These are phyloP conservation scores for Rasamsonia emersonii DNA, from an alignment of 2,329 filamentous ascomycete genomes.

Conservation along the genomic window DNA sequence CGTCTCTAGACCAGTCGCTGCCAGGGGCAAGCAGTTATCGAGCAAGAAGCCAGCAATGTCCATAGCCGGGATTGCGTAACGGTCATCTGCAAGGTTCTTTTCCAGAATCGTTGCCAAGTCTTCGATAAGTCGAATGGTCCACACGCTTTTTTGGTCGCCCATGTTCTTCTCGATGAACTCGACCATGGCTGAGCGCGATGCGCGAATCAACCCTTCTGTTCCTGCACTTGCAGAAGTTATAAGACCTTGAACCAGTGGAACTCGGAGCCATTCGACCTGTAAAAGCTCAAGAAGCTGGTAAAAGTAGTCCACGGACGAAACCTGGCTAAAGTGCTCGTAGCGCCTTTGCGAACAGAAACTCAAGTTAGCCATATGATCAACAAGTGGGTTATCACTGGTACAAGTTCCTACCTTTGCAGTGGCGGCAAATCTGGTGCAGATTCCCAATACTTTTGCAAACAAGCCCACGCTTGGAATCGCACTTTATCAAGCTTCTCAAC, in stretches of 20 bases:
- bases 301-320: conserved; percentile 37
- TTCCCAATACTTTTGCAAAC: conserved; percentile 33
- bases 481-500: conserved; percentile 88
- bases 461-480: conserved; percentile 46
- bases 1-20: conserved; percentile 39
- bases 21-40: conserved; percentile 42
- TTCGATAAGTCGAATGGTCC: conserved; percentile 33
- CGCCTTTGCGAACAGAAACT: conserved; percentile 16
- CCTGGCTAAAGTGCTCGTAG: conserved; percentile 37
- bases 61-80: conserved; percentile 64
- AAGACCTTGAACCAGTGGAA: conserved; percentile 33
- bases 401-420: conserved; percentile 35
- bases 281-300: conserved; percentile 31
- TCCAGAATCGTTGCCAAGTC: conserved; percentile 50
- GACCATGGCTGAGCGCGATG: conserved; percentile 34
- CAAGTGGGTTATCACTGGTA: too few species aligned
- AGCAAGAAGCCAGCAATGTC: conserved; percentile 72
- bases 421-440: conserved; percentile 23
- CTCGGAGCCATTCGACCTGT: conserved; percentile 26
- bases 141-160: conserved; percentile 12
- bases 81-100: conserved; percentile 51
- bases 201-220: conserved; percentile 35
- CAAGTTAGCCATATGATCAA: too few species aligned
- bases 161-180: conserved; percentile 31
- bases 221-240: conserved; percentile 38